Evolutionary conservation across 1,139 yeast genomes (phyloP).

Genomic region (Diutina scorzettiae): DNA sequence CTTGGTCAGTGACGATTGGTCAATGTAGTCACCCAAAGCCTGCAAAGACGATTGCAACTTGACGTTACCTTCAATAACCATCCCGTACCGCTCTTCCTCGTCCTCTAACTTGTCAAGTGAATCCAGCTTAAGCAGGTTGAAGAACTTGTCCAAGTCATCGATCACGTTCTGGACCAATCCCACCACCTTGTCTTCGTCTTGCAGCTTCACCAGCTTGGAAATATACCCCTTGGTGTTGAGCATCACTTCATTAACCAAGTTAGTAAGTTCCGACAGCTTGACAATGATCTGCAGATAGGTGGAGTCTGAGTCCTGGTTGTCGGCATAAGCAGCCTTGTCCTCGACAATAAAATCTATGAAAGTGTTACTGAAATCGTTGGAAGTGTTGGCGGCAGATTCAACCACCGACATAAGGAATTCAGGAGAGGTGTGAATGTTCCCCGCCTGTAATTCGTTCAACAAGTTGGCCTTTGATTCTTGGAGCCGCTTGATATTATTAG

Average conservation of each 20-base stretch:
- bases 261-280: conserved; percentile 55
- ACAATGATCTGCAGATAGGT: conserved; percentile 45
- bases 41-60: conserved; percentile 65
- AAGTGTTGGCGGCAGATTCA: conserved; percentile 60
- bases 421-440: conserved; percentile 69
- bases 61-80: conserved; percentile 64
- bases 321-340: conserved; percentile 43
- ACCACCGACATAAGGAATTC: conserved; percentile 56
- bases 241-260: conserved; percentile 53
- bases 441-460: conserved; percentile 74
- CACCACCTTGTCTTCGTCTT: conserved; percentile 41
- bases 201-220: conserved; percentile 36
- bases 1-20: conserved; percentile 29
- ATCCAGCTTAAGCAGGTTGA: conserved; percentile 46
- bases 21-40: conserved; percentile 42
- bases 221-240: conserved; percentile 61
- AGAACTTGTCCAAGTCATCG: conserved; percentile 48
- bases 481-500: conserved; percentile 57
- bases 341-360: conserved; percentile 73
- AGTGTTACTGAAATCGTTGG: conserved; percentile 72
- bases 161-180: conserved; percentile 46
- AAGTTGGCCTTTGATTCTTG: conserved; percentile 67
- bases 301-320: conserved; percentile 37
- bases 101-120: conserved; percentile 34
- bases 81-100: conserved; percentile 63